These are phyloP conservation scores for Periconia sp. DNA, from an alignment of 2,329 filamentous ascomycete species.

Conservation along the genomic window DNA sequence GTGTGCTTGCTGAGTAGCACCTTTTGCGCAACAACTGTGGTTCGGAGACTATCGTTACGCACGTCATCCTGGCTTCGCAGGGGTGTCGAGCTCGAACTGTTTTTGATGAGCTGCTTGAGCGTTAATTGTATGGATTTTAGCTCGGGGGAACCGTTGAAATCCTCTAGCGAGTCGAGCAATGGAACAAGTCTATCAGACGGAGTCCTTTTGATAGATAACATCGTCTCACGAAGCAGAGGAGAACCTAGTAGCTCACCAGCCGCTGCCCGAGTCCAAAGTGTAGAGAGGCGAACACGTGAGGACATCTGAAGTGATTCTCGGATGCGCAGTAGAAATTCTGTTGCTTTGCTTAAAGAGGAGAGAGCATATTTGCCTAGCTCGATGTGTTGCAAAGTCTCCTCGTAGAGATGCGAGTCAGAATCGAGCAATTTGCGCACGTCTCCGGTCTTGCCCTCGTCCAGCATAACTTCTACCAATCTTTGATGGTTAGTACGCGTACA, in stretches of 20 bases:
- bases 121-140: conserved; percentile 40
- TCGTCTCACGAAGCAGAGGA: conserved; percentile 59
- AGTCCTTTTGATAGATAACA: conserved; percentile 66
- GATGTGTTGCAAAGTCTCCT: conserved; percentile 46
- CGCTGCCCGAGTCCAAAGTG: conserved; percentile 67
- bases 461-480: conserved; percentile 45
- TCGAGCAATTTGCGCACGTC: conserved; percentile 63
- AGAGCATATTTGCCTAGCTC: conserved; percentile 48
- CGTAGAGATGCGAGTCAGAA: conserved; percentile 63
- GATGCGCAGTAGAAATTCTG: conserved; percentile 42
- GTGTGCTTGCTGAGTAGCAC: conserved; percentile 80
- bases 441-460: conserved; percentile 46
- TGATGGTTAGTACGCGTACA: conserved; percentile 13
- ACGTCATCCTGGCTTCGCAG: conserved; percentile 79
- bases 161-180: conserved; percentile 48
- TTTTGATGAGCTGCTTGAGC: conserved; percentile 31
- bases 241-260: conserved; percentile 61
- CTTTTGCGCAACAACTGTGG: conserved; percentile 80
- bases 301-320: conserved; percentile 47
- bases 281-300: conserved; percentile 46
- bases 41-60: conserved; percentile 71
- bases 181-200: conserved; percentile 59
- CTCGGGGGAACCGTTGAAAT: conserved; percentile 23
- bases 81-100: conserved; percentile 36
- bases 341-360: conserved; percentile 46